phyloP scores from a whole-genome alignment of 2,329 filamentous ascomycete species.

The Colletotrichum aenigma region DNA sequence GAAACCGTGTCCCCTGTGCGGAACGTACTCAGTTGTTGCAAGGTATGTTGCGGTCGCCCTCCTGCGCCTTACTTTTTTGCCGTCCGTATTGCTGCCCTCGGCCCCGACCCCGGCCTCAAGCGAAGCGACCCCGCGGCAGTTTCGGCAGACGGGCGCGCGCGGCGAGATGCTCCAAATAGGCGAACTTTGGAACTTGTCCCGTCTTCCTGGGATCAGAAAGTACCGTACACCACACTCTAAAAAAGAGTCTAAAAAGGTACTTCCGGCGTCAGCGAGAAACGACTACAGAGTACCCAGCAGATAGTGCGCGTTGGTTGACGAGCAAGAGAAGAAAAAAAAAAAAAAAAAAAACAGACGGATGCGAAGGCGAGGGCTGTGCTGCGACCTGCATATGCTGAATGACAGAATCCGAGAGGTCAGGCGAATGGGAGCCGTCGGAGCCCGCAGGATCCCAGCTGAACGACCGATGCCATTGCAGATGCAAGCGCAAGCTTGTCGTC shows the following conservation, averaged over 20 bases:
- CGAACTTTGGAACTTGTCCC: neutral
- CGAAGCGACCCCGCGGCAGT: neutral
- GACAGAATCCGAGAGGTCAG: constrained; percentile 31
- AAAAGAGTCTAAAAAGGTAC: neutral
- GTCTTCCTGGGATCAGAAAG: neutral
- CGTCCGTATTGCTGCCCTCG: neutral
- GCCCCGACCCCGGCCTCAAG: neutral
- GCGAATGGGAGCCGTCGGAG: constrained; percentile 29
- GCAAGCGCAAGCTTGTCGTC: neutral
- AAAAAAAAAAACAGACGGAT: neutral
- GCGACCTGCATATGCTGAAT: constrained; percentile 36
- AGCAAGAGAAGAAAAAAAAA: neutral
- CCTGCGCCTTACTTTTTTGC: neutral
- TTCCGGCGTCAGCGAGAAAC: neutral
- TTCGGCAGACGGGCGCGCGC: neutral
- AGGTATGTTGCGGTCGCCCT: neutral
- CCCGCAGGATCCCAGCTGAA: constrained; percentile 21
- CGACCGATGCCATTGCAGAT: neutral
- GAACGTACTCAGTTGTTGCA: neutral
- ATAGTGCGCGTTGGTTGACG: neutral
- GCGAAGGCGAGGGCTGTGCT: constrained; percentile 34
- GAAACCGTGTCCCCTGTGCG: neutral
- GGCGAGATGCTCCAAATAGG: neutral
- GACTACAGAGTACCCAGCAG: neutral
- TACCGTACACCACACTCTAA: neutral